Percentiles rank a stretch among this genome's conserved stretches.
These are phyloP conservation scores for Ustilago crameri DNA, from an alignment of 1,284 basidiomycete genomes.

Conservation along the genomic window DNA sequence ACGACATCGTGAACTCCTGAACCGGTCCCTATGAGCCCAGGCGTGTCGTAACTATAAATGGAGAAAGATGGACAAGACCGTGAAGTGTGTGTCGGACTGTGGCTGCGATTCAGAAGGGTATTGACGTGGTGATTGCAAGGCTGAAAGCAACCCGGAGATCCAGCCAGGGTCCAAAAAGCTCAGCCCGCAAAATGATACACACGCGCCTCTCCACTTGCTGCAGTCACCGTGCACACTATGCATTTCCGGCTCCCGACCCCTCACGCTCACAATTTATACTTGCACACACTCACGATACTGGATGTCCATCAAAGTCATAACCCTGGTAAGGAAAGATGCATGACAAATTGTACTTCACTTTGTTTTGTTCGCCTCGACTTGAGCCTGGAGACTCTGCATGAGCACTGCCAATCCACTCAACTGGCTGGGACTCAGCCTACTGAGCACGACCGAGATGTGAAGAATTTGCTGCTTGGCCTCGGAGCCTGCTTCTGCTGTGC, in stretches of 20 bases:
- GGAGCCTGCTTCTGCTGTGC: constrained; percentile 14
- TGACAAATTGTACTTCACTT: constrained; percentile 9
- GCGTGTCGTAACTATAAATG: too few relatives aligned
- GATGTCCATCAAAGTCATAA: background rate
- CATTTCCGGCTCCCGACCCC: constrained; percentile 4
- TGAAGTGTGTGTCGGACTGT: background rate
- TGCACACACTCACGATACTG: too few relatives aligned
- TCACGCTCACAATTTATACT: too few relatives aligned
- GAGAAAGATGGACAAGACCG: too few relatives aligned
- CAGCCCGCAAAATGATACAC: constrained; percentile 2
- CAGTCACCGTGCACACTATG: constrained; percentile 10
- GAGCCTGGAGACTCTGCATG: constrained; percentile 63
- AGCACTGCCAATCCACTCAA: constrained; percentile 60
- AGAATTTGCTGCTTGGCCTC: constrained; percentile 56
- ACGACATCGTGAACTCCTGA: constrained; percentile 52
- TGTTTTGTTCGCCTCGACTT: constrained; percentile 40
- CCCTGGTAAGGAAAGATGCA: background rate
- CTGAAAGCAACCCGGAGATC: background rate
- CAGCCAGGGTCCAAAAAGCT: constrained; percentile 8
- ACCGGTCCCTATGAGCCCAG: too few relatives aligned
- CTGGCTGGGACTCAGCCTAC: constrained; percentile 59
- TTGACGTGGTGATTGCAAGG: background rate
- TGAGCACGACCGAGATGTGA: constrained; percentile 63
- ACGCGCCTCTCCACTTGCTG: constrained; percentile 3
- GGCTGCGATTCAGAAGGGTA: background rate